Percentiles rank a stretch among this genome's conserved stretches.
These are phyloP conservation scores for Arachis stenosperma DNA, from an alignment of 306 rosid species.

Conservation along the genomic window DNA sequence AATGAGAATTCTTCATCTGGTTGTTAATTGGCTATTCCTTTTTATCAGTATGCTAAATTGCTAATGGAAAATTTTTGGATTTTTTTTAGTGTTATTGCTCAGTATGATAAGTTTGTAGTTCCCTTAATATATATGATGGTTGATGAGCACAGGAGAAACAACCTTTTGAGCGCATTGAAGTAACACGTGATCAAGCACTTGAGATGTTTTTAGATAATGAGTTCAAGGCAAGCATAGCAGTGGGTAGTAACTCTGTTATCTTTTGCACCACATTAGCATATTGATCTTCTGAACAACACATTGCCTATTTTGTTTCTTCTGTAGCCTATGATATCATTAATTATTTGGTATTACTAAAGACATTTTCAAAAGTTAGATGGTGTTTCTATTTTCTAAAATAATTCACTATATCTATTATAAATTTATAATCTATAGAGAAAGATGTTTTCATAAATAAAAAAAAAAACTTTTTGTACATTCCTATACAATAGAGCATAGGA, in stretches of 20 bases:
- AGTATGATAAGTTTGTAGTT: slow-evolving; percentile 6
- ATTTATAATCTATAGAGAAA: too few species aligned
- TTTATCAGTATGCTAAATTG: too few species aligned
- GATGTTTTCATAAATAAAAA: too few species aligned
- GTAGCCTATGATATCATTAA: not conserved
- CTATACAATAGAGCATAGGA: too few species aligned
- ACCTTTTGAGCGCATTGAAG: slow-evolving; percentile 97
- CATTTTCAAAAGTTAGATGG: too few species aligned
- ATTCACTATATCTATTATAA: too few species aligned
- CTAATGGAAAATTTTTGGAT: too few species aligned
- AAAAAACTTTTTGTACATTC: too few species aligned
- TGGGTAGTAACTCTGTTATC: not conserved
- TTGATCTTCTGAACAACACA: slow-evolving; percentile 20
- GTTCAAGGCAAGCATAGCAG: slow-evolving; percentile 70
- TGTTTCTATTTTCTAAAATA: too few species aligned
- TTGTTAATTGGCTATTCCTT: slow-evolving; percentile 12
- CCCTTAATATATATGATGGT: slow-evolving; percentile 15
- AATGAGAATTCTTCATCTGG: slow-evolving; percentile 3
- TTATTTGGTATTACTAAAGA: too few species aligned
- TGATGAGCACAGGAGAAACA: slow-evolving; percentile 66
- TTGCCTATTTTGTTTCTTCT: slow-evolving; percentile 32
- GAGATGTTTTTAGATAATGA: slow-evolving; percentile 80
- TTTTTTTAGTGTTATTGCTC: not conserved
- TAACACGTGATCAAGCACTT: slow-evolving; percentile 81
- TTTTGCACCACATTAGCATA: not conserved